Conservation (phyloP, 257 asterid genomes). For the Solanum bulbocastanum region DNA sequence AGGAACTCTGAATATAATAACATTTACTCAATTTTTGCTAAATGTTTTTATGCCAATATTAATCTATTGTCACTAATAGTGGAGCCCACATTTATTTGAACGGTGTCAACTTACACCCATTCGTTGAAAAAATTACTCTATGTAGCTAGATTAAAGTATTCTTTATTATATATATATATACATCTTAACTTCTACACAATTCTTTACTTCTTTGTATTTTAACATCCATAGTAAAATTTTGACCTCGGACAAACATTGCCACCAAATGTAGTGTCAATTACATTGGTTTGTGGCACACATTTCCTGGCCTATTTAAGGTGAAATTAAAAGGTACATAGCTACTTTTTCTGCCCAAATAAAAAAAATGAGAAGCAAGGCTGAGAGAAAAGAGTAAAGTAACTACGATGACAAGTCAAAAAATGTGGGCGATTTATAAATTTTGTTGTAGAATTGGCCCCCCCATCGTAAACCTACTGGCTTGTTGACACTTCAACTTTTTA, state of each 20-base stretch:
- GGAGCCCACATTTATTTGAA: not conserved
- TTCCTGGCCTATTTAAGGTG: not conserved
- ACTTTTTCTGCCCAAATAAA: not conserved
- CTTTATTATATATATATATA: too few species aligned
- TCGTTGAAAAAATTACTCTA: too few species aligned
- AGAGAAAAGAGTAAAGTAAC: not conserved
- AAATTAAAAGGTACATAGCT: not conserved
- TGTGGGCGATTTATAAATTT: not conserved
- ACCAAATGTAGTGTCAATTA: not conserved
- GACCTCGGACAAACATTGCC: fast-evolving
- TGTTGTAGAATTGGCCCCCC: not conserved
- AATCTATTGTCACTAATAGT: too few species aligned
- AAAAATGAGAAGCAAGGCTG: not conserved
- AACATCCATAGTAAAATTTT: fast-evolving
- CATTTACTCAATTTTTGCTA: too few species aligned
- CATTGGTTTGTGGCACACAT: not conserved
- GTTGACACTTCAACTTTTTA: not conserved
- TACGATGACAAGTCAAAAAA: not conserved
- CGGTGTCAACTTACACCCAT: not conserved
- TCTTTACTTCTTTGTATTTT: too few species aligned
- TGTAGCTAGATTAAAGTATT: too few species aligned
- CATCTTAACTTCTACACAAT: too few species aligned
- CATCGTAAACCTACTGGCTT: not conserved
- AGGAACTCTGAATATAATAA: not conserved
- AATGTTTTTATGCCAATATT: too few species aligned